A percentile compares a stretch with the other conserved stretches of the same genome.
These are phyloP conservation scores for Speleostelium caveatum DNA, from an alignment of 78 protist species.

Conservation along the genomic window DNA sequence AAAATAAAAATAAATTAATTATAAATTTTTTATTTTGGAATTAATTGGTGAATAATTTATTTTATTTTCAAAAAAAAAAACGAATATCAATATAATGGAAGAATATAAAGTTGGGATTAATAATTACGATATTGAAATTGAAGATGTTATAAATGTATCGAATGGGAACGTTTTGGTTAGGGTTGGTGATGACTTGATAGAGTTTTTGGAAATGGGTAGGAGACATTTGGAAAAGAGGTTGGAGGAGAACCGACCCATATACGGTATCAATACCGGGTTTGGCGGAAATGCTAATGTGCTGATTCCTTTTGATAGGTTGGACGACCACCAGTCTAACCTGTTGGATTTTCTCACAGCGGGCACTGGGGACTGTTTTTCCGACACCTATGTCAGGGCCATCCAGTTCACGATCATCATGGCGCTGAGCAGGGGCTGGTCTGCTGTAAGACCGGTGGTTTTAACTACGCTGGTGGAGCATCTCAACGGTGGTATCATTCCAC, in stretches of 20 bases:
- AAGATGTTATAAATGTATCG: not conserved
- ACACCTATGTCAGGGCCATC: not conserved
- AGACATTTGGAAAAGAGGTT: constrained; percentile 5
- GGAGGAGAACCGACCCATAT: not conserved
- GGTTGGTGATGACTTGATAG: not conserved
- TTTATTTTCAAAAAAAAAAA: too few species aligned
- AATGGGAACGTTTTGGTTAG: not conserved
- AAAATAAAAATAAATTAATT: too few species aligned
- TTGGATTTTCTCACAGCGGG: constrained; percentile 9
- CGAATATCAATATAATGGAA: too few species aligned
- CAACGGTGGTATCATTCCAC: constrained; percentile 9
- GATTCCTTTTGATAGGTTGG: not conserved
- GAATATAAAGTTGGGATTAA: not conserved
- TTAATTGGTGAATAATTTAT: too few species aligned
- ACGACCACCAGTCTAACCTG: constrained; percentile 3
- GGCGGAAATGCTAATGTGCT: constrained; percentile 16
- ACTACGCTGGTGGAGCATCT: not conserved
- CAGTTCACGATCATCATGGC: not conserved
- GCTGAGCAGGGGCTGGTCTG: constrained; percentile 2
- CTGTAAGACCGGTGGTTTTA: constrained; percentile 10
- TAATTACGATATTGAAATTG: not conserved
- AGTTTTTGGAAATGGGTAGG: constrained; percentile 2
- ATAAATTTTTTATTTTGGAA: too few species aligned
- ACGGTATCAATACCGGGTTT: constrained; percentile 25
- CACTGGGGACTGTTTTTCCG: not conserved